Conservation (phyloP, 805 yeast species). For the Lipomyces spencermartinsiae region DNA sequence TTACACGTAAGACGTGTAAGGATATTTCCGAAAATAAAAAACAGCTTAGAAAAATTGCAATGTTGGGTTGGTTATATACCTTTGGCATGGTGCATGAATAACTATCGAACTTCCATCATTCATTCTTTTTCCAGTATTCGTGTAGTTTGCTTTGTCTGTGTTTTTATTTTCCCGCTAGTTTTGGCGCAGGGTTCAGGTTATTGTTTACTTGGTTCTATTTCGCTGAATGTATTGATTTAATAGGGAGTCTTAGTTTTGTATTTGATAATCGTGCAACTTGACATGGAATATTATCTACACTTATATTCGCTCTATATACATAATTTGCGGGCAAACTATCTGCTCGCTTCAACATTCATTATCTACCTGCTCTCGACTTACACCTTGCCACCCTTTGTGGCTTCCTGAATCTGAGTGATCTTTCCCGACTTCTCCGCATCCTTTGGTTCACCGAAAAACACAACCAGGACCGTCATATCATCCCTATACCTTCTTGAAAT, state of each 20-base stretch:
- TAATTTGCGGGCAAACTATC: background rate
- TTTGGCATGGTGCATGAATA: background rate
- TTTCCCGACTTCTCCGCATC: slow-evolving; percentile 20
- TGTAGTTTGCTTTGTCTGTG: background rate
- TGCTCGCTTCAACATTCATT: background rate
- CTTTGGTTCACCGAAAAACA: slow-evolving; percentile 72
- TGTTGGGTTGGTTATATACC: background rate
- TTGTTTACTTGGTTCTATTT: background rate
- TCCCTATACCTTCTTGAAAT: slow-evolving; percentile 91
- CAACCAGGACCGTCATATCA: slow-evolving; percentile 94
- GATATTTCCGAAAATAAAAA: background rate
- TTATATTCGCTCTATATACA: slow-evolving; percentile 2
- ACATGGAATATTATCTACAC: background rate
- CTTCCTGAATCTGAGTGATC: slow-evolving; percentile 16
- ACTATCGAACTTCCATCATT: background rate
- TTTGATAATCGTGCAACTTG: background rate
- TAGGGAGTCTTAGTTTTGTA: background rate
- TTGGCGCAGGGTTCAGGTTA: slow-evolving; percentile 1
- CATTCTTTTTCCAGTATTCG: background rate
- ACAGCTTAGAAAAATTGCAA: background rate
- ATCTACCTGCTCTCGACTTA: background rate
- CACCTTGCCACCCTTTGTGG: slow-evolving; percentile 13
- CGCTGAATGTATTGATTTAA: background rate
- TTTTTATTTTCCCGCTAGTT: background rate
- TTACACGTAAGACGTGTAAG: background rate